These are phyloP conservation scores for Amoeboaphelidium occidentale DNA, from an alignment of 371 early-diverging fungal species.

Conservation along the genomic window DNA sequence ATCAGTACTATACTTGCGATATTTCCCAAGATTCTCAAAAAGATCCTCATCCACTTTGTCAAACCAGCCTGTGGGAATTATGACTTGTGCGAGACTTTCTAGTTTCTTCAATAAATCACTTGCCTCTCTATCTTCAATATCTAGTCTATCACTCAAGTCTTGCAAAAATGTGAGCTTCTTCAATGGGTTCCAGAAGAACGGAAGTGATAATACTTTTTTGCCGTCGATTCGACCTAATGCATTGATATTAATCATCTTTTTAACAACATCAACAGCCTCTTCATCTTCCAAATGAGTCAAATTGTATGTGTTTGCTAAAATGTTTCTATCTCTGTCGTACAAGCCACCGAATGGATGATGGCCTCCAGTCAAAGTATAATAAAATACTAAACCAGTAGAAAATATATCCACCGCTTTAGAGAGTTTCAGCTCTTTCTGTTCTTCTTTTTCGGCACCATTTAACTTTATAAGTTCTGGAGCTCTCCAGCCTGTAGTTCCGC, in stretches of 20 bases:
- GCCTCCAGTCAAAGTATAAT: slow-evolving; percentile 65
- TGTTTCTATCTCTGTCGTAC: slow-evolving; percentile 1
- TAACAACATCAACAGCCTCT: slow-evolving; percentile 69
- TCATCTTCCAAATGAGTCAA: slow-evolving; percentile 27
- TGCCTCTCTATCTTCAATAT: slow-evolving; percentile 43
- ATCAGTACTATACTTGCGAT: slow-evolving; percentile 67
- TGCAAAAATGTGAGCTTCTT: slow-evolving; percentile 64
- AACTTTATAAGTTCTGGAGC: slow-evolving; percentile 52
- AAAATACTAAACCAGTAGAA: slow-evolving; percentile 79
- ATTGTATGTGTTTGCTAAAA: not conserved
- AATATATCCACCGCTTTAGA: slow-evolving; percentile 83
- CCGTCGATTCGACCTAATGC: slow-evolving; percentile 46
- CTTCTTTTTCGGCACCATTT: not conserved
- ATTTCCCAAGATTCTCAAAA: slow-evolving; percentile 56
- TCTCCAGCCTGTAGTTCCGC: slow-evolving; percentile 89
- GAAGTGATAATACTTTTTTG: slow-evolving; percentile 48
- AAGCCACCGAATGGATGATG: slow-evolving; percentile 69
- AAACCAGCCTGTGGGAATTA: slow-evolving; percentile 55
- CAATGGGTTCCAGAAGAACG: slow-evolving; percentile 75
- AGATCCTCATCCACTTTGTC: slow-evolving; percentile 47
- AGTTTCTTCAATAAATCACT: slow-evolving; percentile 3
- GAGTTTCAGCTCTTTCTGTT: slow-evolving; percentile 18
- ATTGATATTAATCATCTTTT: slow-evolving; percentile 55
- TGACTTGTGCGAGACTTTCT: slow-evolving; percentile 13
- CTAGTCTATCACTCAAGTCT: slow-evolving; percentile 81